Base-by-base conservation (phyloP, 305 asterid genomes). In the Fraxinus albicans region DNA sequence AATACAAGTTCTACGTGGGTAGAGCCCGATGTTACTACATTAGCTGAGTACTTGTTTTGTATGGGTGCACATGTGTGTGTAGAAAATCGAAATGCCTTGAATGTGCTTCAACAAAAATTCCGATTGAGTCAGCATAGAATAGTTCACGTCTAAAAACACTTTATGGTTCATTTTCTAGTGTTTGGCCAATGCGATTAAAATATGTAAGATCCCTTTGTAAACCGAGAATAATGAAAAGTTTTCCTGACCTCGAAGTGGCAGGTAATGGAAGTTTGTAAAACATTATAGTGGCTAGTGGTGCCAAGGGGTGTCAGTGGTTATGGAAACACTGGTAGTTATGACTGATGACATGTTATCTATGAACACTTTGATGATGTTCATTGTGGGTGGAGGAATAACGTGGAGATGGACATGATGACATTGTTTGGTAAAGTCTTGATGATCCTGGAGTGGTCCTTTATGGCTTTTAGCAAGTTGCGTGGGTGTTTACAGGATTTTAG, bases 311-410 rank as follows among this genome's bases (percentile, higher is more conserved):
- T 60, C 8, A 15, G 21, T 2, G 70, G 70, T 21, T 60, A 6
- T 23, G 29, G 70, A 8, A 60, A 13, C 1, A 8, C 70, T 7
- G 29, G 13, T 60, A 60, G 31, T 60, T 21, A 60, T 60, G 70
- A 8, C 7, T 50, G 60, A 15, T 0, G 21, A 50, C 29, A 19
- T 60, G 12, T 21, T 60, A 60, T 6, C 2, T 7, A 6, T 1
- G 27, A 6, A 8, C 0, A 7, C 27, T 63, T 74, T 63, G 38
- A 69, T 7, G 23, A 4, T 34, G 36, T 72, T 70, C 70, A 23
- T 29, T 40, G 58, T 70, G 63, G 33, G 79, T 42, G 50, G 82
- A 55, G 77, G 72, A 58, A 79, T 58, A 23, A 10, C 77, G 4
- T 9, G 13, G 6, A 60, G 34, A n/a, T 74, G 50, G 65, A 21